Conservation (phyloP, 1,284 basidiomycete genomes). For the Crepidotus sp. region DNA sequence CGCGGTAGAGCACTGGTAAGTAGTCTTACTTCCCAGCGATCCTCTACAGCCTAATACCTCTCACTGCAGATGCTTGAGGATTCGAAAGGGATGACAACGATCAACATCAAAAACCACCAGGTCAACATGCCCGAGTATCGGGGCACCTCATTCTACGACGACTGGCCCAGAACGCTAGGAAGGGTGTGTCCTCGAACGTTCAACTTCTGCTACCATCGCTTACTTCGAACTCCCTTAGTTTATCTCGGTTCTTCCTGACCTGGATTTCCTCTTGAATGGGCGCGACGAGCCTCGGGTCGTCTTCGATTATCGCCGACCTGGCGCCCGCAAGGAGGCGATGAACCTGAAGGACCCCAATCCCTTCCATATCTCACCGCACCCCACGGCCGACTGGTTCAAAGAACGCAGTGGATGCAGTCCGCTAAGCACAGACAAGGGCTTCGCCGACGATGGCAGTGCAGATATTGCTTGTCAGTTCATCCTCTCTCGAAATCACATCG, state of each 20-base stretch:
- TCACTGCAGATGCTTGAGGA: constrained; percentile 10
- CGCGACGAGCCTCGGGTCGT: constrained; percentile 17
- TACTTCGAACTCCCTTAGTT: constrained; percentile 1
- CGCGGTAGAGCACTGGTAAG: constrained; percentile 11
- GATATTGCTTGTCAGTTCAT: constrained; percentile 13
- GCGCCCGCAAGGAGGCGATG: constrained; percentile 11
- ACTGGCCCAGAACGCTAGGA: constrained; percentile 8
- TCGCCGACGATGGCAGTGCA: constrained; percentile 8
- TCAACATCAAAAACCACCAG: constrained; percentile 7
- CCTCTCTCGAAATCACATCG: neutral
- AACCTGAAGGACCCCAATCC: constrained; percentile 12
- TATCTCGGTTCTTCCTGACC: constrained; percentile 10
- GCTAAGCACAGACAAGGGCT: constrained; percentile 5
- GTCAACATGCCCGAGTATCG: constrained; percentile 12
- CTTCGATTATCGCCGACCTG: constrained; percentile 11
- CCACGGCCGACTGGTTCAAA: constrained; percentile 12
- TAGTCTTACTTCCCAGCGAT: neutral
- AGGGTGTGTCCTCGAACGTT: constrained; percentile 2
- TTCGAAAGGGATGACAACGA: constrained; percentile 13
- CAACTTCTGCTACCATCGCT: neutral
- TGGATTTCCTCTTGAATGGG: constrained; percentile 17
- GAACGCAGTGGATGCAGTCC: constrained; percentile 11
- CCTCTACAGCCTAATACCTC: neutral
- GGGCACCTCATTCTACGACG: constrained; percentile 10
- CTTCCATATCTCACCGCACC: constrained; percentile 10